Percentiles rank a stretch among this genome's conserved stretches.
Evolutionary conservation across 768 basidiomycete genomes (phyloP).

Genomic region (Mycena metata): DNA sequence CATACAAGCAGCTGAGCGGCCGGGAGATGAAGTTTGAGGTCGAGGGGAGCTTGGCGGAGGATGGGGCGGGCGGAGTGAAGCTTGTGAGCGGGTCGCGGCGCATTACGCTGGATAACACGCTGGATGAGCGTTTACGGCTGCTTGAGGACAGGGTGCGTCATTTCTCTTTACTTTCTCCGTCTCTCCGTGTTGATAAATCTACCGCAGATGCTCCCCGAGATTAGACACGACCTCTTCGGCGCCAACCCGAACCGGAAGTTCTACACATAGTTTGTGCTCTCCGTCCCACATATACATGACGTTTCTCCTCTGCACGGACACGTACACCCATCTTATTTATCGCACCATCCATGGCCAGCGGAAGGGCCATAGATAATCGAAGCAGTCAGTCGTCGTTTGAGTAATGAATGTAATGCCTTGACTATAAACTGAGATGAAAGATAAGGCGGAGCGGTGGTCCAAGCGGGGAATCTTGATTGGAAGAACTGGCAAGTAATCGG

Average conservation of each 20-base stretch:
- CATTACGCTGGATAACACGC: slow-evolving; percentile 93
- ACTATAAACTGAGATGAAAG: too few species aligned
- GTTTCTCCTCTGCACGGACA: slow-evolving; percentile 13
- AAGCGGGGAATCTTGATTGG: too few species aligned
- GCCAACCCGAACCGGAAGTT: slow-evolving; percentile 93
- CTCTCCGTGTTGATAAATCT: background rate
- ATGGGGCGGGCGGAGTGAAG: slow-evolving; percentile 87
- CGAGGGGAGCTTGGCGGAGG: slow-evolving; percentile 72
- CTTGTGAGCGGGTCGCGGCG: slow-evolving; percentile 78
- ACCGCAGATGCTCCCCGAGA: slow-evolving; percentile 93
- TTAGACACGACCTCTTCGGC: slow-evolving; percentile 90
- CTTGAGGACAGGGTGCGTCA: slow-evolving; percentile 87
- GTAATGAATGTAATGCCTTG: too few species aligned
- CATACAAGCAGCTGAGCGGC: slow-evolving; percentile 87
- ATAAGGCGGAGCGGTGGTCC: too few species aligned
- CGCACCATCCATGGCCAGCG: too few species aligned
- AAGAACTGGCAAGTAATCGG: too few species aligned
- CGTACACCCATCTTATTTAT: background rate
- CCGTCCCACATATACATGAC: too few species aligned
- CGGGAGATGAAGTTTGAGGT: slow-evolving; percentile 70
- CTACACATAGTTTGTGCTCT: slow-evolving; percentile 65
- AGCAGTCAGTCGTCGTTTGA: too few species aligned
- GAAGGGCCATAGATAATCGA: too few species aligned
- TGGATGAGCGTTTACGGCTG: slow-evolving; percentile 91
- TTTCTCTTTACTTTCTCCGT: background rate